Conservation (phyloP, 371 early-diverging fungal species). For the Cokeromyces recurvatus region DNA sequence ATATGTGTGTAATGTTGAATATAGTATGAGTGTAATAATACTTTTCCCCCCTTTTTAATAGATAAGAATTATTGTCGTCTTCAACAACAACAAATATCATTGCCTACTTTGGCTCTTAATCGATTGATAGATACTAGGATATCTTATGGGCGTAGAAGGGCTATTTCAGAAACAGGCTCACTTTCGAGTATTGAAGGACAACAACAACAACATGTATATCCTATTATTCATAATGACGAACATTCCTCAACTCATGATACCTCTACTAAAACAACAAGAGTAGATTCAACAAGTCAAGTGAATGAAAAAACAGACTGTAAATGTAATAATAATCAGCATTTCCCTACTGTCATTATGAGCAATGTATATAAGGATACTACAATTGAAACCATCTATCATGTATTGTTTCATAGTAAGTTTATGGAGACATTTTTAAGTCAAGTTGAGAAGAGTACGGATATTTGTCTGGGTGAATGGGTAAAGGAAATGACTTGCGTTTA, state of each 20-base stretch:
- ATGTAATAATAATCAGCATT: slow-evolving; percentile 48
- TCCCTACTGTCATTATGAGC: slow-evolving; percentile 37
- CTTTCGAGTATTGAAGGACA: no score
- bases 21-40: background rate
- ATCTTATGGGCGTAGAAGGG: no score
- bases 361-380: slow-evolving; percentile 34
- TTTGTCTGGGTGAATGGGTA: slow-evolving; percentile 39
- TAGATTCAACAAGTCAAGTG: background rate
- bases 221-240: no score
- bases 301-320: slow-evolving; percentile 27
- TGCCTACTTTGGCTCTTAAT: no score
- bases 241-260: no score
- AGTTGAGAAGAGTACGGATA: slow-evolving; percentile 39
- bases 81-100: no score
- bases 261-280: background rate
- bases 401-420: slow-evolving; percentile 42
- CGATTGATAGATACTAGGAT: no score
- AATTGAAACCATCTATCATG: slow-evolving; percentile 41
- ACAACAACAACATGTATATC: no score
- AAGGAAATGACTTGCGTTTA: slow-evolving; percentile 20
- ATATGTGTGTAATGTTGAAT: background rate
- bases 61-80: background rate
- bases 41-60: slow-evolving; percentile 1
- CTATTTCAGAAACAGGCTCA: no score
- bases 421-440: slow-evolving; percentile 34